phyloP scores from a whole-genome alignment of 2,329 filamentous ascomycete species.

The Meredithiella fracta region DNA sequence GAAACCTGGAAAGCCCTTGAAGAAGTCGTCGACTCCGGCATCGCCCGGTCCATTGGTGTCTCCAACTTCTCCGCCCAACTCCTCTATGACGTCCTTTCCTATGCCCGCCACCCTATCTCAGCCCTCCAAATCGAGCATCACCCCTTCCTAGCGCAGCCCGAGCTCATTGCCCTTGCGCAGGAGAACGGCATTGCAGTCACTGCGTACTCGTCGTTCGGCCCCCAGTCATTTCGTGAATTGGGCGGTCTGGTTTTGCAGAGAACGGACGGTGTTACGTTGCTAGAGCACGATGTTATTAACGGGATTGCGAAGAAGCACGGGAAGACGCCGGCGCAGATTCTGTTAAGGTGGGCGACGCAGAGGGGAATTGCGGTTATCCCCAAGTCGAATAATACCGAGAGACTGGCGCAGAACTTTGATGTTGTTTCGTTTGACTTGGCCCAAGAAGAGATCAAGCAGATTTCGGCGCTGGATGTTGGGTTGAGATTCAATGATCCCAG shows the following conservation, averaged over 20 bases:
- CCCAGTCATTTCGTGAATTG: conserved; percentile 63
- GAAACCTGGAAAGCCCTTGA: conserved; percentile 78
- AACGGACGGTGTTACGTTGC: conserved; percentile 48
- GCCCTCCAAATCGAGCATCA: conserved; percentile 82
- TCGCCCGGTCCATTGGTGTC: conserved; percentile 61
- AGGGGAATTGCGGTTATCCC: conserved; percentile 66
- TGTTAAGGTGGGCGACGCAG: conserved; percentile 79
- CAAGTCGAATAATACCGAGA: conserved; percentile 43
- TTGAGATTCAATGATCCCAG: conserved; percentile 60
- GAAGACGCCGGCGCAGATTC: conserved; percentile 63
- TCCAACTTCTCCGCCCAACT: conserved; percentile 69
- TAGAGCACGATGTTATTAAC: conserved; percentile 51
- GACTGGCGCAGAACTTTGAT: conserved; percentile 50
- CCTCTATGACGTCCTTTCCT: conserved; percentile 63
- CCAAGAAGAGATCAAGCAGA: conserved; percentile 48
- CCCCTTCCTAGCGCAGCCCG: conserved; percentile 65
- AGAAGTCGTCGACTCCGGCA: conserved; percentile 47
- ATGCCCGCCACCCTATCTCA: conserved; percentile 57
- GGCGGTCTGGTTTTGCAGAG: conserved; percentile 24
- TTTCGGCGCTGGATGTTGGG: conserved; percentile 45
- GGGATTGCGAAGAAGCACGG: conserved; percentile 49
- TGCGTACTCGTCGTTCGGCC: conserved; percentile 73
- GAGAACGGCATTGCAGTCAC: conserved; percentile 57
- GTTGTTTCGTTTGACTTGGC: conserved; percentile 49
- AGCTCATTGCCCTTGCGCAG: conserved; percentile 53